Evolutionary conservation across 78 protist species (phyloP).

Genomic region (Protostelium mycophagum): DNA sequence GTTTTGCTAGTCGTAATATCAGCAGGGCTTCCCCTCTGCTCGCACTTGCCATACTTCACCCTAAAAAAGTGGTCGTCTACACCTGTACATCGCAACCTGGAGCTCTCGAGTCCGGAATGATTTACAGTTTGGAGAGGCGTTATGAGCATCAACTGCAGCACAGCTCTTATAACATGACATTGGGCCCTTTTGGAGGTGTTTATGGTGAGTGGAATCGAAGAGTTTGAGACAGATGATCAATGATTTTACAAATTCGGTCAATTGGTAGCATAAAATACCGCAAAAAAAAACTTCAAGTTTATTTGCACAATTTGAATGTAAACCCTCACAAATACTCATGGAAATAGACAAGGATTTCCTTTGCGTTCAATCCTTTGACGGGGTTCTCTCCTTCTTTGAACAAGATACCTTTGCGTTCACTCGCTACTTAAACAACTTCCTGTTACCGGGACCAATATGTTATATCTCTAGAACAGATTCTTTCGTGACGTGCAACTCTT

Average conservation of each 20-base stretch:
- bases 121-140: neutral
- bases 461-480: conserved; percentile 15
- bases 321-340: neutral
- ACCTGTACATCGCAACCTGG: neutral
- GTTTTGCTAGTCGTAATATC: no score
- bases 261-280: no score
- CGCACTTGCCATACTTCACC: conserved; percentile 55
- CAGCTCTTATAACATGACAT: conserved; percentile 9
- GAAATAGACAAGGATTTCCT: conserved; percentile 7
- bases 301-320: no score
- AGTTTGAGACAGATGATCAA: neutral
- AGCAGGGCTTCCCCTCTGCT: neutral
- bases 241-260: neutral
- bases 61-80: conserved; percentile 25
- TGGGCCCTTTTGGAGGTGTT: conserved; percentile 36
- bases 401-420: conserved; percentile 9
- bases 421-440: conserved; percentile 18
- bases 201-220: neutral
- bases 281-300: no score
- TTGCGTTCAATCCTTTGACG: conserved; percentile 61
- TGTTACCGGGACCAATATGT: conserved; percentile 53
- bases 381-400: conserved; percentile 21
- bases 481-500: conserved; percentile 27
- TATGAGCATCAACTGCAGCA: conserved; percentile 27
- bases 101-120: neutral